These are phyloP conservation scores for Rhizopogon sp. DNA, from an alignment of 768 basidiomycete genomes.

Conservation along the genomic window DNA sequence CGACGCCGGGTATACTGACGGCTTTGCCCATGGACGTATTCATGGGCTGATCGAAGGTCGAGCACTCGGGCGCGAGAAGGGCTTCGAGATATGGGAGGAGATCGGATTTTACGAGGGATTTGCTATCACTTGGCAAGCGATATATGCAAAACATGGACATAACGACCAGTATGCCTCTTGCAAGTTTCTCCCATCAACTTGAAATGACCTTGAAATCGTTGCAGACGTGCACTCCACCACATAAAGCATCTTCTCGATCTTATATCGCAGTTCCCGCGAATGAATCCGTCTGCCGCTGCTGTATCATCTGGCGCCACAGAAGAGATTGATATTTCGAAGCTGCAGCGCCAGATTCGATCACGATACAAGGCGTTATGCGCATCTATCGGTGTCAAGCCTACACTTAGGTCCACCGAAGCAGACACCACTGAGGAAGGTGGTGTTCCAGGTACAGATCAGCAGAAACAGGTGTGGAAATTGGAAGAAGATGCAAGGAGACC, in stretches of 20 bases:
- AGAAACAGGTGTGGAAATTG: not conserved
- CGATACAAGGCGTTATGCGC: conserved; percentile 86
- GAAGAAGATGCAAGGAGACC: conserved; percentile 2
- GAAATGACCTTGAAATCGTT: not conserved
- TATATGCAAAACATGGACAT: conserved; percentile 37
- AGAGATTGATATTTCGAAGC: conserved; percentile 67
- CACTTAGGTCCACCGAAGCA: conserved; percentile 22
- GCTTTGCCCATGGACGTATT: conserved; percentile 78
- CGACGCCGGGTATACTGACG: conserved; percentile 69
- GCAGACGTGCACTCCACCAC: conserved; percentile 57
- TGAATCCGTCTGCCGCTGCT: conserved; percentile 54
- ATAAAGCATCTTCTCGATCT: conserved; percentile 66
- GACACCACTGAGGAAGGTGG: not conserved
- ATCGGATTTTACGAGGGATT: conserved; percentile 91
- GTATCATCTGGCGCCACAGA: conserved; percentile 25
- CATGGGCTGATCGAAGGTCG: conserved; percentile 92
- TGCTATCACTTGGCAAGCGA: conserved; percentile 62
- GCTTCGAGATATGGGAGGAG: conserved; percentile 97
- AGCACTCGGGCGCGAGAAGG: conserved; percentile 83
- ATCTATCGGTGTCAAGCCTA: conserved; percentile 62
- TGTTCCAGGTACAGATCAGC: not conserved
- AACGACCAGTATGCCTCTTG: conserved; percentile 43
- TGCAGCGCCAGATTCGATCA: conserved; percentile 82
- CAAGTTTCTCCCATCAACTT: conserved; percentile 1
- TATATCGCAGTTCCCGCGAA: conserved; percentile 68